A percentile compares a stretch with the other conserved stretches of the same genome.
Conservation (phyloP, 225 moss, liverwort and hornwort species). For the Climacium dendroides region DNA sequence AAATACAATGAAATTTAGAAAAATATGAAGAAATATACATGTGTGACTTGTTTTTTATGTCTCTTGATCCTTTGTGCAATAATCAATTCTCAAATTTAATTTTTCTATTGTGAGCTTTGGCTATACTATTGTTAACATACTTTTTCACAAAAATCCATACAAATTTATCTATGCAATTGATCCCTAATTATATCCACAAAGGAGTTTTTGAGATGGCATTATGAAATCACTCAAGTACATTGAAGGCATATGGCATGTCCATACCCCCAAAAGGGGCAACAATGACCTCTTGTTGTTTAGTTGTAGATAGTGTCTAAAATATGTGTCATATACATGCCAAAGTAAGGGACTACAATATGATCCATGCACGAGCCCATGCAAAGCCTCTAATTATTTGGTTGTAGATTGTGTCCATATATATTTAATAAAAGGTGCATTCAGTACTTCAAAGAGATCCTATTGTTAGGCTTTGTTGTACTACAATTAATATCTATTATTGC, state of each 20-base stretch:
- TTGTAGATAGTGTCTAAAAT: not conserved
- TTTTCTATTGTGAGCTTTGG: not conserved
- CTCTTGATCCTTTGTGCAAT: not conserved
- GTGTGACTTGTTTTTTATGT: not conserved
- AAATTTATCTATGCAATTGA: not conserved
- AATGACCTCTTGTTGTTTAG: not conserved
- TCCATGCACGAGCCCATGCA: fast-evolving
- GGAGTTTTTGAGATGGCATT: not conserved
- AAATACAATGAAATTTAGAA: not conserved
- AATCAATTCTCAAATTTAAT: not conserved
- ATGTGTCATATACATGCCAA: not conserved
- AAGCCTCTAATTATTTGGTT: not conserved
- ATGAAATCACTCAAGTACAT: not conserved
- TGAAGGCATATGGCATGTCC: not conserved
- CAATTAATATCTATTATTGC: not conserved
- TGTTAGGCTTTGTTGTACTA: too few relatives aligned
- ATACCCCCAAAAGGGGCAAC: not conserved
- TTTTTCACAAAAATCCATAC: too few relatives aligned
- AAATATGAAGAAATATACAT: not conserved
- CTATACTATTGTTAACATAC: not conserved
- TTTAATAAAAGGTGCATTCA: not conserved
- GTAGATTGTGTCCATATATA: not conserved
- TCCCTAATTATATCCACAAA: not conserved
- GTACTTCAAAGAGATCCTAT: too few relatives aligned
- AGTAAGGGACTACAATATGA: too few relatives aligned